These are phyloP conservation scores for Podochytrium sp. DNA, from an alignment of 192 early-diverging fungal genomes.

Conservation along the genomic window DNA sequence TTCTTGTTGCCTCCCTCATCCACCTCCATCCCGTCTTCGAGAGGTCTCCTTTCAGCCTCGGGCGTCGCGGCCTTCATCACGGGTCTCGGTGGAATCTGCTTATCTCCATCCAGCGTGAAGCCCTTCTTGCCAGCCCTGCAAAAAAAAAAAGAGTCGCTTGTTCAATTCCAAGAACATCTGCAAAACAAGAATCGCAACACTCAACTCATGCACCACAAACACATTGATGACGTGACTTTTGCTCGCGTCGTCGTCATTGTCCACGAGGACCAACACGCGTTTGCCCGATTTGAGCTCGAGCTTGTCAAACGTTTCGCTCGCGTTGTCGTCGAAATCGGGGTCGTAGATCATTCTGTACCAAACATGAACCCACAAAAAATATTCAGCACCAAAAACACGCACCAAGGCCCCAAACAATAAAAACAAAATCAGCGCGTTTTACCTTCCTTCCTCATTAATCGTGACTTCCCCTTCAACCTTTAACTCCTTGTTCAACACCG, in stretches of 20 bases:
- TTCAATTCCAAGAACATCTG: too few species aligned
- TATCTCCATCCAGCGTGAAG: constrained; percentile 22
- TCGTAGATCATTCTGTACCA: constrained; percentile 78
- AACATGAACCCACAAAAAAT: background rate
- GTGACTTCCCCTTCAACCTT: constrained; percentile 73
- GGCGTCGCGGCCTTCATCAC: background rate
- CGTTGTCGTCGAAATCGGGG: constrained; percentile 86
- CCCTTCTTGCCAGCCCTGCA: too few species aligned
- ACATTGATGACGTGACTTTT: constrained; percentile 19
- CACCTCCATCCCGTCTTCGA: background rate
- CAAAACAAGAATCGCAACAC: background rate
- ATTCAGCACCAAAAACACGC: background rate
- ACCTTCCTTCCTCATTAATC: constrained; percentile 72
- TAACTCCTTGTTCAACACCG: constrained; percentile 54
- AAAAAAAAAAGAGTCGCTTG: too few species aligned
- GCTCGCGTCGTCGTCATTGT: constrained; percentile 52
- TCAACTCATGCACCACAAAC: constrained; percentile 27
- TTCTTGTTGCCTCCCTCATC: constrained; percentile 12
- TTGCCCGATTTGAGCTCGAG: constrained; percentile 65
- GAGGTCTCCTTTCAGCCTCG: background rate
- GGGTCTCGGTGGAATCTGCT: constrained; percentile 7
- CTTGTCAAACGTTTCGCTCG: constrained; percentile 55
- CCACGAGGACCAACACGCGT: constrained; percentile 63
- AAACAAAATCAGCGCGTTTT: background rate
- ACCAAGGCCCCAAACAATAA: background rate